Percentiles rank a stretch among this genome's conserved stretches.
Conservation (phyloP, 768 basidiomycete genomes). For the Leccinum variicolor region DNA sequence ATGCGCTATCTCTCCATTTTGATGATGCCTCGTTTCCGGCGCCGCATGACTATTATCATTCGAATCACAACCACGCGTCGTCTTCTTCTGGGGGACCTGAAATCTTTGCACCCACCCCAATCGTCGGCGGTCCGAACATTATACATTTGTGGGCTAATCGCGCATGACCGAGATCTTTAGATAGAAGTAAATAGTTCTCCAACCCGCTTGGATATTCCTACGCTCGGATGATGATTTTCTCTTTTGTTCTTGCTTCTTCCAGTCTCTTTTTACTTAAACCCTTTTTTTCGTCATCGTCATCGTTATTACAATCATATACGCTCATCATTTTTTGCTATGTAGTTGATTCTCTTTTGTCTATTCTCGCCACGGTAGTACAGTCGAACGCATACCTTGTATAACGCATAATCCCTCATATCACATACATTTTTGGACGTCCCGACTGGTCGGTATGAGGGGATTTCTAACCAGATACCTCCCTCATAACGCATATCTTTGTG, state of each 20-base stretch:
- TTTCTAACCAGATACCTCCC: background rate
- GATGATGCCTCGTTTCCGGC: conserved; percentile 34
- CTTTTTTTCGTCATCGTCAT: background rate
- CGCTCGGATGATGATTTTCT: background rate
- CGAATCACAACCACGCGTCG: conserved; percentile 11
- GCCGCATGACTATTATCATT: conserved; percentile 20
- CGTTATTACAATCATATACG: conserved; percentile 13
- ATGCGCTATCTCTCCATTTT: conserved; percentile 35
- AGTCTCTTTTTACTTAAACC: background rate
- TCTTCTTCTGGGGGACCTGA: conserved; percentile 24
- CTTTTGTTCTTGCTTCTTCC: background rate
- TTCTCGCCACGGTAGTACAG: background rate
- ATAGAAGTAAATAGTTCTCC: background rate
- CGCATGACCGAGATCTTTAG: conserved; percentile 18
- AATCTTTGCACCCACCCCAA: conserved; percentile 32
- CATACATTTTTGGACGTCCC: background rate
- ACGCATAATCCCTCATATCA: background rate
- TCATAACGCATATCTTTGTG: too few relatives aligned
- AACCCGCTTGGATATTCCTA: background rate
- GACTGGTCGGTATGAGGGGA: background rate
- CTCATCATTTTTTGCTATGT: conserved; percentile 9
- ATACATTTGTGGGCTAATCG: conserved; percentile 34
- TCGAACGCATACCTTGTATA: background rate
- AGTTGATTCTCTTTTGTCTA: background rate
- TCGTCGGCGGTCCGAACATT: conserved; percentile 34